A percentile compares a stretch with the other conserved stretches of the same genome.
Evolutionary conservation across 805 yeast genomes (phyloP).

Genomic region (Alloascoidea africana): DNA sequence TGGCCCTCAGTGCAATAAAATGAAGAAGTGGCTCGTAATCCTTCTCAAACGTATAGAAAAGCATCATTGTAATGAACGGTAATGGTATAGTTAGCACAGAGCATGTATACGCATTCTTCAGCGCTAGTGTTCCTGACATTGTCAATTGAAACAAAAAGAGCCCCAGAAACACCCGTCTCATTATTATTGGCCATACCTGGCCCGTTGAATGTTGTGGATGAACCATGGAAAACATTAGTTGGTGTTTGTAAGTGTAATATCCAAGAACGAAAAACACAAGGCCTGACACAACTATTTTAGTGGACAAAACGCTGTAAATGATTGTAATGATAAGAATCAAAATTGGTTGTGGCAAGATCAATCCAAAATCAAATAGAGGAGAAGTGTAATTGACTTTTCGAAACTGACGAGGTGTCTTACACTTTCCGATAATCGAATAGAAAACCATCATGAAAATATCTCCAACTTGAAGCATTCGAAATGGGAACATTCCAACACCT

Average conservation of each 20-base stretch:
- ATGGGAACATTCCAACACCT: slow-evolving; percentile 52
- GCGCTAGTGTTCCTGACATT: slow-evolving; percentile 48
- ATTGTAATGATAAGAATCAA: slow-evolving; percentile 41
- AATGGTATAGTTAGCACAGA: slow-evolving; percentile 35
- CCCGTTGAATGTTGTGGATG: slow-evolving; percentile 57
- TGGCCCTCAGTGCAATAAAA: slow-evolving; percentile 45
- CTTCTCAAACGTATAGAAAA: slow-evolving; percentile 34
- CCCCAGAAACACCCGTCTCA: slow-evolving; percentile 39
- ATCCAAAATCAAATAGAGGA: slow-evolving; percentile 43
- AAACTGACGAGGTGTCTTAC: slow-evolving; percentile 36
- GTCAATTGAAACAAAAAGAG: slow-evolving; percentile 40
- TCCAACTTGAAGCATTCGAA: slow-evolving; percentile 37
- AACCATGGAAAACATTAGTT: slow-evolving; percentile 42
- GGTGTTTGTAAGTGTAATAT: slow-evolving; percentile 46
- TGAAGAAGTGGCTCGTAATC: slow-evolving; percentile 36
- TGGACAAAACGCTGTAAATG: slow-evolving; percentile 44
- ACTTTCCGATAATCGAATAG: slow-evolving; percentile 20
- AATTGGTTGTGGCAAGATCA: slow-evolving; percentile 46
- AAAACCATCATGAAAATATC: slow-evolving; percentile 32
- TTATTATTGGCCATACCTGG: slow-evolving; percentile 51
- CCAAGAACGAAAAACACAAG: slow-evolving; percentile 40
- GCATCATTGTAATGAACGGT: slow-evolving; percentile 27
- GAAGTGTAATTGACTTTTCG: slow-evolving; percentile 39
- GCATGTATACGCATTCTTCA: slow-evolving; percentile 38
- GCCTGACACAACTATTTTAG: slow-evolving; percentile 45